phyloP scores from a whole-genome alignment of 306 rosid genomes.

The Cicer chorassanicum region DNA sequence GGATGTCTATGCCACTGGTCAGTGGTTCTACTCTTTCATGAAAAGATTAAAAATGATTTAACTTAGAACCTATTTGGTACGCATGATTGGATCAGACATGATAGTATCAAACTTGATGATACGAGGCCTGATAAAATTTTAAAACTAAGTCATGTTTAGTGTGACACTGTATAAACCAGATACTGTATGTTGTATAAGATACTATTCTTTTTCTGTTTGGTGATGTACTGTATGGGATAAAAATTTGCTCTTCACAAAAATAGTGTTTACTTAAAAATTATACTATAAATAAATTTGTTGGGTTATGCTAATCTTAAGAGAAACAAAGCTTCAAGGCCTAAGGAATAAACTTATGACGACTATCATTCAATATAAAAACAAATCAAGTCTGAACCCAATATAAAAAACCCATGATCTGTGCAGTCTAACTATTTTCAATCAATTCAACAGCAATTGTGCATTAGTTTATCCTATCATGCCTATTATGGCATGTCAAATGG shows the following conservation, averaged over 20 bases:
- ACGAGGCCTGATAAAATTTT: constrained; percentile 10
- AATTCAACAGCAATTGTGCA: background rate
- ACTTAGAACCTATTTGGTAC: background rate
- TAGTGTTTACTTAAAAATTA: constrained; percentile 10
- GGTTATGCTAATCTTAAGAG: constrained; percentile 3
- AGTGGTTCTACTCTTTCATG: constrained; percentile 49
- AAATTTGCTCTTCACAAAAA: background rate
- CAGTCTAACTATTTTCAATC: constrained; percentile 9
- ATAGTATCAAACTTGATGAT: background rate
- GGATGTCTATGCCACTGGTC: constrained; percentile 87
- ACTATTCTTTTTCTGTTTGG: constrained; percentile 10
- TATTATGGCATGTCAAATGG: background rate
- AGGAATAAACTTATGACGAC: background rate
- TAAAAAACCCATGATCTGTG: constrained; percentile 29
- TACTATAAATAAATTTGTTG: background rate
- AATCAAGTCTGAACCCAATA: background rate
- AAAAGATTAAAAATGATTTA: constrained; percentile 11
- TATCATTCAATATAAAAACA: constrained; percentile 7
- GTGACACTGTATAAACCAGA: background rate
- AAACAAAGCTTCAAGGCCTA: background rate
- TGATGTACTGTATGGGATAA: background rate
- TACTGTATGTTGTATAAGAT: background rate
- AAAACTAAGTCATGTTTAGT: constrained; percentile 5
- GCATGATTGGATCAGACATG: constrained; percentile 3
- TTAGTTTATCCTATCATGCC: background rate